These are phyloP conservation scores for Entomophthora muscae DNA, from an alignment of 371 early-diverging fungal genomes.

Conservation along the genomic window DNA sequence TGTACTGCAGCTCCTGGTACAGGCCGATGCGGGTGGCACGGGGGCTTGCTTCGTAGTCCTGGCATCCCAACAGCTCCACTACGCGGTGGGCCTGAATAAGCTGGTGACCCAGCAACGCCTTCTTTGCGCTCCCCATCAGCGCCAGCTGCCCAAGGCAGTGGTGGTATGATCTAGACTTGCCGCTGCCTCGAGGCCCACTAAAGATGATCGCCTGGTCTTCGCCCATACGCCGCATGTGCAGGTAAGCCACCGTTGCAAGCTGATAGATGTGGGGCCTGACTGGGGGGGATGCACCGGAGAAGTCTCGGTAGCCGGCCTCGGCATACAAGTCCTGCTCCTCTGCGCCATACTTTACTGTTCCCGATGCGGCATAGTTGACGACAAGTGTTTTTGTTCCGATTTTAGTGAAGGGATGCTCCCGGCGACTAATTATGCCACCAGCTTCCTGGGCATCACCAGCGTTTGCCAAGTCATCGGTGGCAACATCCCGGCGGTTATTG, in stretches of 20 bases:
- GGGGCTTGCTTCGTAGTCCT: constrained; percentile 50
- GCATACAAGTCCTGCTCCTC: neutral
- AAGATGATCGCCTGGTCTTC: constrained; percentile 35
- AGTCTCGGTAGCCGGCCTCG: neutral
- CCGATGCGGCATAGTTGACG: too few relatives aligned
- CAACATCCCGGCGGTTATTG: too few relatives aligned
- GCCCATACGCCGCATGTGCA: constrained; percentile 67
- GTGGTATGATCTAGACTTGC: neutral
- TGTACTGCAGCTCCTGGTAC: constrained; percentile 74
- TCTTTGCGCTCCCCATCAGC: neutral
- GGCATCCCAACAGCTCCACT: constrained; percentile 60
- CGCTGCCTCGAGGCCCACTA: neutral
- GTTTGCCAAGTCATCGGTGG: too few relatives aligned
- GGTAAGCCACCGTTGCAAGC: constrained; percentile 45
- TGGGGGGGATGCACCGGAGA: constrained; percentile 6
- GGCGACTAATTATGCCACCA: too few relatives aligned
- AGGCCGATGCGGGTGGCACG: constrained; percentile 57
- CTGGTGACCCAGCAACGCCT: neutral
- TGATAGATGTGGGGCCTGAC: constrained; percentile 85
- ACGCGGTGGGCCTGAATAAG: constrained; percentile 24
- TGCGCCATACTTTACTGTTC: neutral
- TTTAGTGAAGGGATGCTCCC: too few relatives aligned
- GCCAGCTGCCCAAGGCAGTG: neutral
- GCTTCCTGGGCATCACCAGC: too few relatives aligned
- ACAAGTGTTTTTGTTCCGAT: too few relatives aligned